These are phyloP conservation scores for Epichloe hybrida DNA, from an alignment of 2,329 filamentous ascomycete species.

Conservation along the genomic window DNA sequence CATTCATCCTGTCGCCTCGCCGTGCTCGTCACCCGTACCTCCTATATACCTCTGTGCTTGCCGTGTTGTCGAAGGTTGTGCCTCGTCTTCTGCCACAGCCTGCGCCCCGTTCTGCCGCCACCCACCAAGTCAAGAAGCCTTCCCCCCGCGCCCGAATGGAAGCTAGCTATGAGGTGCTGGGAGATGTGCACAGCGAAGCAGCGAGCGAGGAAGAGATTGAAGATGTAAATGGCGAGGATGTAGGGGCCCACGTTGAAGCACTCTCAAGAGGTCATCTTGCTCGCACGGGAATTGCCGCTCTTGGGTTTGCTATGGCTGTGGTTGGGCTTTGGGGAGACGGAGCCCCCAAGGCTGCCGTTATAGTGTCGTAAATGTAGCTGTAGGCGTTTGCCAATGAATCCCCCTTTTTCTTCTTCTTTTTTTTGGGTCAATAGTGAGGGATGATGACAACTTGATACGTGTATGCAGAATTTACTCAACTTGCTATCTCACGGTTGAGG, in stretches of 20 bases:
- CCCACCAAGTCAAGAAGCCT: conserved; percentile 16
- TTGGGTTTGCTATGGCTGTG: conserved; percentile 48
- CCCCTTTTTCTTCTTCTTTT: no score
- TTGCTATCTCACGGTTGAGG: not conserved
- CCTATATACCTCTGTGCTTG: conserved; percentile 66
- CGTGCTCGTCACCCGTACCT: conserved; percentile 77
- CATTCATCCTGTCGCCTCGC: conserved; percentile 63
- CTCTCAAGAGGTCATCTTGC: conserved; percentile 41
- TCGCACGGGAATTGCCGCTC: conserved; percentile 37
- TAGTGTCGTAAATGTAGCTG: conserved; percentile 15
- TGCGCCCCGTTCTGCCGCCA: conserved; percentile 13
- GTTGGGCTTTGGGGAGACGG: conserved; percentile 56
- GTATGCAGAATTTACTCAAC: not conserved
- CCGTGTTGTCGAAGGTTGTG: conserved; percentile 45
- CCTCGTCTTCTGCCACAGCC: conserved; percentile 32
- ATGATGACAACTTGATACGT: not conserved
- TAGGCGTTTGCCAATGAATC: not conserved
- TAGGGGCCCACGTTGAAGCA: conserved; percentile 41
- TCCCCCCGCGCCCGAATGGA: conserved; percentile 40
- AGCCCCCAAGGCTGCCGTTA: conserved; percentile 21
- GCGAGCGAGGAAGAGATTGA: conserved; percentile 37
- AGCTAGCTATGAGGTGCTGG: conserved; percentile 57
- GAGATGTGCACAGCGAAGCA: conserved; percentile 36
- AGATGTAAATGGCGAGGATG: conserved; percentile 48
- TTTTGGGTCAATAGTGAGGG: no score